Evolutionary conservation across 305 asterid species (phyloP), one percentile per base, ranked within the genome.

Genomic region (Vinca major): DNA sequence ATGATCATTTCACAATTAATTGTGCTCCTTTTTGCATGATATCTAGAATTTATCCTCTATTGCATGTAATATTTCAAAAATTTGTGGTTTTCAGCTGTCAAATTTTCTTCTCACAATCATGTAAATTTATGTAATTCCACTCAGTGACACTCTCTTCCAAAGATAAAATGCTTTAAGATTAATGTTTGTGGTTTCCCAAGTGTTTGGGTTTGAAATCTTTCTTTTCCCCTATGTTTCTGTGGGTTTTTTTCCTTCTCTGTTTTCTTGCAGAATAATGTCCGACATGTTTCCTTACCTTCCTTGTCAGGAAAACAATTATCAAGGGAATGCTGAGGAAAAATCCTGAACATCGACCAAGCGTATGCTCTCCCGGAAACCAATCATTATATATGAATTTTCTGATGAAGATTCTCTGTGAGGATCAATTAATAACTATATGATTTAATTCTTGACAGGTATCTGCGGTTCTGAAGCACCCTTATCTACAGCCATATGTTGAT

Each of bases 261-360:
- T 21, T 36, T 0, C 17, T 2, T 20, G n/a, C 21, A 52, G 19
- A 63, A 49, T 57, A 20, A 56, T 26, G 33, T 26, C 14, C 50
- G 12, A 63, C 12, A 45, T 51, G 62, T 70, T 72, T 72, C 70
- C 33, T 26, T 57, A 33, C 16, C 4, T 61, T 47, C 40, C 56
- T 67, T 56, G 36, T 71, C 92, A 91, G 99, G 89, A 93, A 93
- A 85, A 58, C 86, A 11, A 83, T 94, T 44, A 89, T 94, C 88
- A 91, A 87, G 84, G 86, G 95, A 80, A 94, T 94, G 99, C 91
- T 94, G 63, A 81, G 99, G 72, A 94, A 94, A 82, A 94, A 86
- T 80, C 99, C 99, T 0, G 99, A 94, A 78, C 96, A 91, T 74
- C 92, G 98, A 58, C 87, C 96, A 65, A 91, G 80, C 66, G 99